Evolutionary conservation across 805 yeast genomes (phyloP), one percentile per base, ranked within the genome.

Genomic region (Candida ovalis): DNA sequence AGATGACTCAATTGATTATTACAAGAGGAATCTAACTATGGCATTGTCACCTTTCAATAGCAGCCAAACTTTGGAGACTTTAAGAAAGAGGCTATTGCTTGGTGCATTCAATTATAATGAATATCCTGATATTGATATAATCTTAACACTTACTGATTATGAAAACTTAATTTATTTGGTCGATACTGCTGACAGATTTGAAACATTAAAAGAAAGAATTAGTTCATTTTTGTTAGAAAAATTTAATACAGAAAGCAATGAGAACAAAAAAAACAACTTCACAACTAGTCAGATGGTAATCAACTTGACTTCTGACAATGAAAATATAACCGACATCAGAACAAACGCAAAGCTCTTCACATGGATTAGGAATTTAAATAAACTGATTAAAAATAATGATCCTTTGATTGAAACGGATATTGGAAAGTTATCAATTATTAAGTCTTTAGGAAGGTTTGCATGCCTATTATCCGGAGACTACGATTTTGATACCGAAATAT

Each of bases 381-480:
- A 32, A 12, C 21, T 43, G 28, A 50, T 36, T 9, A 25, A 41
- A 27, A 40, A 44, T 13, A 28, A 24, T 18, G 40, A 27, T 12
- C 23, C 44, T 13, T 12, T 42, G 19, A 23, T 42, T 19, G 40
- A 40, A 21, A 38, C 58, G 1, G 47, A 44, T 18, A 51, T 62
- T 12, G 58, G 56, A 3, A 59, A 58, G 43, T 47, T 58, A 8
- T 60, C 60, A 44, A 36, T 72, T 4, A 58, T 76, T 10, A 66
- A 73, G 12, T 64, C 76, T 1, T 47, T 78, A 24, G 74, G 77
- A 8, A 58, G 66, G 40, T 68, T 70, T 43, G 70, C 77, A 4
- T 77, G 82, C 55, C 41, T 75, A n/a, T 43, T 68, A 1, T 62
- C 64, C 23, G 64, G 60, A 2, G 74, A 75, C 48, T 73, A 53